phyloP scores from a whole-genome alignment of 768 basidiomycete species.

The Auricularia sp. region DNA sequence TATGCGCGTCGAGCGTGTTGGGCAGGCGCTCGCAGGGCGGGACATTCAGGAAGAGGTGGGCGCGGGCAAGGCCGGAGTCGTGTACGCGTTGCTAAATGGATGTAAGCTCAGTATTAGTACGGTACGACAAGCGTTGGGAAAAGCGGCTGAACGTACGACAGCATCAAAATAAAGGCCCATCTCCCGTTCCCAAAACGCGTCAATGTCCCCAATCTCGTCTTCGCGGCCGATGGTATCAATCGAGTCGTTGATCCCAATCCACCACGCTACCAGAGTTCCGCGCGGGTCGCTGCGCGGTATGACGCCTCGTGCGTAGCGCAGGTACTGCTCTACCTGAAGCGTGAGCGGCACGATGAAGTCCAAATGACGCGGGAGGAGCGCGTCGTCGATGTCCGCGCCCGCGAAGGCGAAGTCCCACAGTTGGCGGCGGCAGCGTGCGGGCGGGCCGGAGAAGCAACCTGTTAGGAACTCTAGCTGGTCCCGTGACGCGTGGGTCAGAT shows the following conservation, averaged over 20 bases:
- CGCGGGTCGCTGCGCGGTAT: slow-evolving; percentile 31
- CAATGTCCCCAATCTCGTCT: slow-evolving; percentile 33
- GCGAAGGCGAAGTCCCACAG: slow-evolving; percentile 51
- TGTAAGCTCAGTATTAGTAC: neutral
- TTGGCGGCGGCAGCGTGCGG: slow-evolving; percentile 32
- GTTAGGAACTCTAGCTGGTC: slow-evolving; percentile 42
- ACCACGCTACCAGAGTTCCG: slow-evolving; percentile 43
- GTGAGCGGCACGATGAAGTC: slow-evolving; percentile 39
- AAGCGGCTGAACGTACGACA: slow-evolving; percentile 28
- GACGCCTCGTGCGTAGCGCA: slow-evolving; percentile 31
- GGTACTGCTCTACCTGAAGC: slow-evolving; percentile 43
- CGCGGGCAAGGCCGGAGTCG: slow-evolving; percentile 28
- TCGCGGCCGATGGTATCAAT: slow-evolving; percentile 36
- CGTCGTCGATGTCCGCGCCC: slow-evolving; percentile 36
- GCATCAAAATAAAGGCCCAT: slow-evolving; percentile 41
- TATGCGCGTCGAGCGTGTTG: slow-evolving; percentile 18
- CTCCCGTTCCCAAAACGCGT: slow-evolving; percentile 40
- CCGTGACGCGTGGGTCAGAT: neutral
- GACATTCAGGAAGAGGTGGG: slow-evolving; percentile 47
- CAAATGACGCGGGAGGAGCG: slow-evolving; percentile 39
- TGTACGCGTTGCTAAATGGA: slow-evolving; percentile 29
- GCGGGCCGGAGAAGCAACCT: slow-evolving; percentile 37
- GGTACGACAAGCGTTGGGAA: neutral
- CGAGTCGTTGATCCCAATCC: slow-evolving; percentile 53
- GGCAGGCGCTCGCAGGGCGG: slow-evolving; percentile 45